Evolutionary conservation across 306 rosid species (phyloP), one percentile per base, ranked within the genome.

Genomic region (Casuarina equisetifolia): DNA sequence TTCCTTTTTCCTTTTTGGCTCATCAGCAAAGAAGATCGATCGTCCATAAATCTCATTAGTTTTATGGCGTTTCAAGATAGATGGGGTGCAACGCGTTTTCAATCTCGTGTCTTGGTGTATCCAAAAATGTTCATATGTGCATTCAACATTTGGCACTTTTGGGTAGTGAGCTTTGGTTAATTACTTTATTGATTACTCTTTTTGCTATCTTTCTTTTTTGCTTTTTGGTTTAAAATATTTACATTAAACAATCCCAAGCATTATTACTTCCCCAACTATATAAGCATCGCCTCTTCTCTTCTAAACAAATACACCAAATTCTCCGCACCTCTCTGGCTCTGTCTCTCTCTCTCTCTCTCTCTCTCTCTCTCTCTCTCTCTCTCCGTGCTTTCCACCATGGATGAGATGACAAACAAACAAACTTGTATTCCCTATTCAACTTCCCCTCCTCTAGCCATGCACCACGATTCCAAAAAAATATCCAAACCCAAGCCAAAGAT

Each of bases 401-500:
- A 87, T 55, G 83, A 69, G 67, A 83, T 80, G 69, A 68, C 78
- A 32, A 82, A 72, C 73, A 81, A 85, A 2, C 86, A 77, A 57
- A 32, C 76, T 45, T 82, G 74, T 42, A 36, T 43, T 40, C 46
- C 69, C 74, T 57, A 62, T 54, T 74, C 84, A n/a, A 78, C 71
- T 39, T 3, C 79, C 10, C 45, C 79, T 15, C 35, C 83, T 61
- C 80, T 88, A 58, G 85, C 80, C 78, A 76, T 89, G 76, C 95
- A 91, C 86, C 82, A 68, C 76, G 80, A 84, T 42, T 95, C 97
- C 0, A 85, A 86, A 57, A 64, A 73, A 55, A 87, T 92, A 54
- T 88, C 91, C 7, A 95, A 95, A 61, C 45, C 85, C 13, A 92
- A 84, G 79, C 96, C 97, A 17, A 91, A 91, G 82, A 91, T 95